Percentiles rank a stretch among this genome's conserved stretches.
These are phyloP conservation scores for Cladosporium sphaerospermum DNA, from an alignment of 2,329 filamentous ascomycete species.

Conservation along the genomic window DNA sequence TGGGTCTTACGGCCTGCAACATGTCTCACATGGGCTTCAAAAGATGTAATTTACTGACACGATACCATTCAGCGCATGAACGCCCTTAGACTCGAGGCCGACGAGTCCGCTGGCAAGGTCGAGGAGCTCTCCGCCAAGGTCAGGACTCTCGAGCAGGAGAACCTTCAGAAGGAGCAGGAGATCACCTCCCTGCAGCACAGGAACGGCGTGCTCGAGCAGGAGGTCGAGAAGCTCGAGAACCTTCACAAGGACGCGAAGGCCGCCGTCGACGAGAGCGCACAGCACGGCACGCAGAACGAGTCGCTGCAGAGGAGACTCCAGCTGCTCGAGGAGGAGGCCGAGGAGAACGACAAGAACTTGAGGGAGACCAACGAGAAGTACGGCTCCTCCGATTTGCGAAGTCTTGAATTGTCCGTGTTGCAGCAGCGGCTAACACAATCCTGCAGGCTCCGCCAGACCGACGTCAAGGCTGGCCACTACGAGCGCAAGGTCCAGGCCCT, in stretches of 20 bases:
- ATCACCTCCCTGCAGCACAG: constrained; percentile 95
- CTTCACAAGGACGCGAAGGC: constrained; percentile 83
- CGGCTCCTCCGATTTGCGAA: constrained; percentile 33
- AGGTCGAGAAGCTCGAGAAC: constrained; percentile 88
- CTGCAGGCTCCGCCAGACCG: constrained; percentile 88
- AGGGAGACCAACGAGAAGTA: constrained; percentile 99
- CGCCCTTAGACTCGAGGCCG: constrained; percentile 87
- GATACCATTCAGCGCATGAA: constrained; percentile 70
- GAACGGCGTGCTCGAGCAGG: constrained; percentile 80
- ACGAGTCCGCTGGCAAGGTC: constrained; percentile 71
- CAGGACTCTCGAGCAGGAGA: constrained; percentile 91
- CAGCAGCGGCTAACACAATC: constrained; percentile 1
- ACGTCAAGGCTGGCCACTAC: constrained; percentile 98
- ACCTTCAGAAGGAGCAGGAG: constrained; percentile 93
- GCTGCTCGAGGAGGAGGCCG: constrained; percentile 95
- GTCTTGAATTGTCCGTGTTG: background rate
- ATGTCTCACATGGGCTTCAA: constrained; percentile 12
- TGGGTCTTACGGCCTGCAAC: constrained; percentile 1
- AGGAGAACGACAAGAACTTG: constrained; percentile 91
- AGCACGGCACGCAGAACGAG: constrained; percentile 86
- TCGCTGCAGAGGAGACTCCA: constrained; percentile 85
- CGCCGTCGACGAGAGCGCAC: constrained; percentile 70
- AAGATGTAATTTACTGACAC: constrained; percentile 21
- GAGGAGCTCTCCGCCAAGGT: constrained; percentile 84
- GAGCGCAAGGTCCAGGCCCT: constrained; percentile 98